Percentiles rank a stretch among this genome's conserved stretches.
Conservation (phyloP, 305 asterid genomes). For the Lippia alba region DNA sequence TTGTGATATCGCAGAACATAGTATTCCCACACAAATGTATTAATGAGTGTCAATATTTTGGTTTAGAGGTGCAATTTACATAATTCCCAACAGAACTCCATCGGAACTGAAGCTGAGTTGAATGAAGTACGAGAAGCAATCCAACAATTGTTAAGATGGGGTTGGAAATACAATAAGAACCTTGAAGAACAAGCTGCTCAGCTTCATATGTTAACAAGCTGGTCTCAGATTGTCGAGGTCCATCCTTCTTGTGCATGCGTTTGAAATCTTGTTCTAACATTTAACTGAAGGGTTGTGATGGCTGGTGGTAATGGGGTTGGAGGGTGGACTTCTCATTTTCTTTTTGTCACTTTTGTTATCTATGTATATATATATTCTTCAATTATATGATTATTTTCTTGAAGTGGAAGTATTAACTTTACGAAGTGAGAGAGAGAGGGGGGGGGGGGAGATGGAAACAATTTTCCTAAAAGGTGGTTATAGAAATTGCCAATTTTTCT, state of each 20-base stretch:
- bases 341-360: constrained; percentile 8
- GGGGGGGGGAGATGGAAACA: constrained; percentile 24
- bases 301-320: constrained; percentile 22
- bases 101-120: constrained; percentile 78
- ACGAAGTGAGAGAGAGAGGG: background rate
- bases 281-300: constrained; percentile 1
- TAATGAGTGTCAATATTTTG: constrained; percentile 25
- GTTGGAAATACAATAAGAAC: constrained; percentile 90
- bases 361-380: constrained; percentile 16
- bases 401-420: constrained; percentile 13
- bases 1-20: constrained; percentile 23
- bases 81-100: constrained; percentile 65
- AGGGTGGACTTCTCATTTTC: background rate
- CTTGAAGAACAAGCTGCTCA: constrained; percentile 99
- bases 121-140: constrained; percentile 79
- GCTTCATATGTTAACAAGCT: constrained; percentile 93
- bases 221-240: constrained; percentile 99
- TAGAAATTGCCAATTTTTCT: constrained; percentile 14
- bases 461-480: constrained; percentile 14
- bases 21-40: background rate
- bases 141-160: constrained; percentile 91
- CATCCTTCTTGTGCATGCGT: constrained; percentile 34
- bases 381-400: constrained; percentile 23
- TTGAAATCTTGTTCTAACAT: constrained; percentile 22
- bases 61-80: constrained; percentile 67